Conservation (phyloP, 2,329 filamentous ascomycete genomes). For the Ascochyta pisi region DNA sequence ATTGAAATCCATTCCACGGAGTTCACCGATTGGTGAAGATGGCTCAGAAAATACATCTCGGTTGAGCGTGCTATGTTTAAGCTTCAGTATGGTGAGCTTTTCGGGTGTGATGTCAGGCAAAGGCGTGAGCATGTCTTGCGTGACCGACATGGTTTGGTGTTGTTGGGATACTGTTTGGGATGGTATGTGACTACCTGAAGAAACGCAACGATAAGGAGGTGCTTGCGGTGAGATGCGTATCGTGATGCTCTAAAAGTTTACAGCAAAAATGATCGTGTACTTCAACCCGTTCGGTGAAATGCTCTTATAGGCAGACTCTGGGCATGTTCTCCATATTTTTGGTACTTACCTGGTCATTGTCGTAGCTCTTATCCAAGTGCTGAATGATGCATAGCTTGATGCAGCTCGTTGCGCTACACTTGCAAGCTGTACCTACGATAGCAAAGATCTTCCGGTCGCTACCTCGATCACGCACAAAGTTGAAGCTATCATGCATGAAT, state of each 20-base stretch:
- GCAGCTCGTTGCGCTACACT: conserved; percentile 1
- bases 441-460: conserved; percentile 1
- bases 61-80: conserved; percentile 28
- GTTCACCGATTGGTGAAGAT: conserved; percentile 22
- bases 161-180: neutral
- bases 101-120: conserved; percentile 29
- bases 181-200: no score
- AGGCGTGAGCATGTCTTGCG: conserved; percentile 6
- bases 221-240: neutral
- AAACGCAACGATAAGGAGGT: neutral
- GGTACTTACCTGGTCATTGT: neutral
- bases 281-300: neutral
- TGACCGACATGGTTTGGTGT: neutral
- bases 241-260: neutral
- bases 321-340: neutral
- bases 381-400: conserved; percentile 6
- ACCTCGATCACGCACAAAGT: neutral
- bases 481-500: neutral
- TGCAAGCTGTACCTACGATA: neutral
- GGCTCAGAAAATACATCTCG: conserved; percentile 34
- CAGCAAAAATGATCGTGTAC: neutral
- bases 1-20: conserved; percentile 21
- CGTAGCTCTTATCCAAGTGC: neutral
- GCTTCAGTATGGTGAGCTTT: conserved; percentile 33
- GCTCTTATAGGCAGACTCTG: conserved; percentile 1